These are phyloP conservation scores for Aristolochia contorta DNA, from an alignment of 164 flowering plant genomes.

Conservation along the genomic window DNA sequence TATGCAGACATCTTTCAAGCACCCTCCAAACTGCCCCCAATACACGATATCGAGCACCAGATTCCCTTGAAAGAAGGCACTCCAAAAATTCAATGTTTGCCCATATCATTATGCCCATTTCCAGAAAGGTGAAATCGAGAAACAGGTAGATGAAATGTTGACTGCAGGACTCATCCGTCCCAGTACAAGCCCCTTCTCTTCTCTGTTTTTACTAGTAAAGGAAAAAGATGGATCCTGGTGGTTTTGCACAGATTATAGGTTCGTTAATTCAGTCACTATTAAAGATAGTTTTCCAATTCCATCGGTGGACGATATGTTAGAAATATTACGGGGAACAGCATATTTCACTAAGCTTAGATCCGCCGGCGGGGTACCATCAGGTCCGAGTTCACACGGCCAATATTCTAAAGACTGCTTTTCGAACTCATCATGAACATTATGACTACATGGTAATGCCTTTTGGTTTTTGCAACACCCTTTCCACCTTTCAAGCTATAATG, in stretches of 20 bases:
- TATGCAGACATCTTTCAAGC: background rate
- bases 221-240: slow-evolving; percentile 2
- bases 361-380: slow-evolving; percentile 1
- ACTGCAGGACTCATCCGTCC: background rate
- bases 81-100: background rate
- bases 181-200: background rate
- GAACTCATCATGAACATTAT: slow-evolving; percentile 3
- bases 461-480: background rate
- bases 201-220: background rate
- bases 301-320: too few species aligned
- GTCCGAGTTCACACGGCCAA: background rate
- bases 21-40: background rate
- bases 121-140: slow-evolving; percentile 3
- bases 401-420: background rate
- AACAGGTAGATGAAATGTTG: background rate
- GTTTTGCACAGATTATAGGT: slow-evolving; percentile 1
- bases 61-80: too few species aligned
- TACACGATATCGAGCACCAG: background rate
- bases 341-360: slow-evolving; percentile 4
- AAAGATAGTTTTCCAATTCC: slow-evolving; percentile 2
- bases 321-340: background rate
- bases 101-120: slow-evolving; percentile 3
- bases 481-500: slow-evolving; percentile 4
- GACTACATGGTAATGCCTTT: slow-evolving; percentile 7
- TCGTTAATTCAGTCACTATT: background rate